Evolutionary conservation across 768 basidiomycete species (phyloP), one percentile per base, ranked within the genome.

Genomic region (Tephrocybe rancida): DNA sequence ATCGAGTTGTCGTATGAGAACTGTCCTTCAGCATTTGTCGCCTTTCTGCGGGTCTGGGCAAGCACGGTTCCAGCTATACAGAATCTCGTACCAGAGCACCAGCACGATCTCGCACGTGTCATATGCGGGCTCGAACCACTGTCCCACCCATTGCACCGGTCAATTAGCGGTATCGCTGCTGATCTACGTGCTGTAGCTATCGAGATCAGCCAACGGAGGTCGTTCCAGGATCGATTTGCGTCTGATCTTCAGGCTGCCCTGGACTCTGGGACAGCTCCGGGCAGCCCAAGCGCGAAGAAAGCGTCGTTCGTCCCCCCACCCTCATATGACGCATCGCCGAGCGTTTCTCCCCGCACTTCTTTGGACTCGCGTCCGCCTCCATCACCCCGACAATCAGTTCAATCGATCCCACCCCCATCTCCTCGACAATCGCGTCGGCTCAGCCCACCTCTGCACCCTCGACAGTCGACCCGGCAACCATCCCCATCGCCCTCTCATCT

Each of bases 101-200:
- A 92, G 53, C 88, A 92, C 60, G 92, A 94, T 66, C 86, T 94
- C 25, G 92, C 91, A 0, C 83, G 91, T 2, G 70, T 87, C 45
- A 90, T 94, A 18, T 94, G 92, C 60, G 76, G 78, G 4, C 81
- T 91, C 11, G 66, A 71, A 16, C 76, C 83, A 0, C 48, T 87
- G 24, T 59, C 71, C 0, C 59, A 71, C 0, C 80, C 84, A 0
- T 25, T 68, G 3, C 67, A 78, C 22, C 67, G 71, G 1, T 61
- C 70, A 0, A 64, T 92, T 9, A 70, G 75, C 2, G 84, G 86
- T 0, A 83, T 92, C 42, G 82, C 92, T 1, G 88, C 89, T 0
- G 90, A 93, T 66, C 69, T 95, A n/a, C 80, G 90, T 16, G 87
- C 88, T 0, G 87, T 95, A 0, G 88, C 90, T 0, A 91, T 95